Evolutionary conservation across 176 grass and related monocot genomes (phyloP).

Genomic region (Oryza glaberrima): DNA sequence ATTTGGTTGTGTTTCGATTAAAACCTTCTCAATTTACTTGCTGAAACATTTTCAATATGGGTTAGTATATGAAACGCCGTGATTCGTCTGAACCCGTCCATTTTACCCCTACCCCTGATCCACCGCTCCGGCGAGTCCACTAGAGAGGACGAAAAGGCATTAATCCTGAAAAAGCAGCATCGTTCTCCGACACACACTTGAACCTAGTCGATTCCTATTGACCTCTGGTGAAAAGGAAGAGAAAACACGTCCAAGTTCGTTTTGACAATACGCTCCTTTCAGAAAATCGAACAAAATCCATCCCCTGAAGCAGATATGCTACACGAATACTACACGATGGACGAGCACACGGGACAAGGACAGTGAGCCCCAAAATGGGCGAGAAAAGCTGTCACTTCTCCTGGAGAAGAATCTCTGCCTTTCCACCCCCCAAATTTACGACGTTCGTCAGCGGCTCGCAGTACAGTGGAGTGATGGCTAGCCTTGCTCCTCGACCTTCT

Average conservation of each 20-base stretch:
- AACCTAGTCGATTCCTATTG: neutral
- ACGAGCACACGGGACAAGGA: neutral
- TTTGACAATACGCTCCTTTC: neutral
- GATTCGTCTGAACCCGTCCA: too few species aligned
- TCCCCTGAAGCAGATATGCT: neutral
- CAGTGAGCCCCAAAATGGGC: neutral
- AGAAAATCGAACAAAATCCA: slow-evolving; percentile 19
- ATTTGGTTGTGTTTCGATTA: too few species aligned
- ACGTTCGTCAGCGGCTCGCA: too few species aligned
- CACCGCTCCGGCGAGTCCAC: neutral
- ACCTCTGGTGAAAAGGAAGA: neutral
- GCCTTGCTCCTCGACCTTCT: neutral
- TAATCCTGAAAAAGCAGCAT: neutral
- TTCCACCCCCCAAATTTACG: neutral
- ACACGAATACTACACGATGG: neutral
- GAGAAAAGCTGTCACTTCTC: neutral
- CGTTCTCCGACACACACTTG: neutral
- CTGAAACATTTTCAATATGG: too few species aligned
- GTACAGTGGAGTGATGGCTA: neutral
- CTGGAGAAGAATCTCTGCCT: slow-evolving; percentile 23
- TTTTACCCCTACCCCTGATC: neutral
- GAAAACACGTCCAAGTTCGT: slow-evolving; percentile 6
- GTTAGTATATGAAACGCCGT: too few species aligned
- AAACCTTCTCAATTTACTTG: too few species aligned
- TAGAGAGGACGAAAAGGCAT: neutral